phyloP scores from a whole-genome alignment of 75 land plant species.

The Pinus albicaulis region DNA sequence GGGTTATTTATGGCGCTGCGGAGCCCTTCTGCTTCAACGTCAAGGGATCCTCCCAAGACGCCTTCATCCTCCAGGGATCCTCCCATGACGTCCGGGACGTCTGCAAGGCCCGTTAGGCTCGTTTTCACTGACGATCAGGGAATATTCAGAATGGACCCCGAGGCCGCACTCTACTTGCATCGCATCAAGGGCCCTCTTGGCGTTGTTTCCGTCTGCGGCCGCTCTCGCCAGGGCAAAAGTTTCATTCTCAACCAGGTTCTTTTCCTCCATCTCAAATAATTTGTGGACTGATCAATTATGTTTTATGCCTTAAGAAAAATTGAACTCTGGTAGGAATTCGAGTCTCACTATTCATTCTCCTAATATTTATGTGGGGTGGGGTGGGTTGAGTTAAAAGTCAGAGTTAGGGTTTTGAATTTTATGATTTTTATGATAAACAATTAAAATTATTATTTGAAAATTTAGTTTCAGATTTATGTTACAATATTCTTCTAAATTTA shows the following conservation, averaged over 20 bases:
- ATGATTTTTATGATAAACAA: too few species aligned
- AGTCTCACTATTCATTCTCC: too few species aligned
- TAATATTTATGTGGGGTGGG: too few species aligned
- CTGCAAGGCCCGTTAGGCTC: slow-evolving; percentile 22
- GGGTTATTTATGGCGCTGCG: neutral
- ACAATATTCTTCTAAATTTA: too few species aligned
- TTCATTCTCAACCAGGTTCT: slow-evolving; percentile 41
- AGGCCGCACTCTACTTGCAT: slow-evolving; percentile 35
- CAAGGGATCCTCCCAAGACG: neutral
- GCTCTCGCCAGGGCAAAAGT: slow-evolving; percentile 44
- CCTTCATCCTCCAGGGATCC: too few species aligned
- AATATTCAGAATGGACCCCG: slow-evolving; percentile 38
- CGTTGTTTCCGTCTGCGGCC: slow-evolving; percentile 36
- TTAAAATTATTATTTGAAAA: too few species aligned
- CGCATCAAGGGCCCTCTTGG: slow-evolving; percentile 41
- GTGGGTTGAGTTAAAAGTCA: too few species aligned
- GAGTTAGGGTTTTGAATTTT: too few species aligned
- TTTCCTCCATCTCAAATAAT: neutral
- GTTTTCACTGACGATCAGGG: slow-evolving; percentile 36
- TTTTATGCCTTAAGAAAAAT: too few species aligned
- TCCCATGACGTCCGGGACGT: neutral
- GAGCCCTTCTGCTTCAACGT: neutral
- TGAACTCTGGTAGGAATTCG: too few species aligned
- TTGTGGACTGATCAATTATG: neutral
- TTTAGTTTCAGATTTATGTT: too few species aligned